phyloP scores from a whole-genome alignment of 2,329 filamentous ascomycete genomes.

The Aureobasidium sp. region DNA sequence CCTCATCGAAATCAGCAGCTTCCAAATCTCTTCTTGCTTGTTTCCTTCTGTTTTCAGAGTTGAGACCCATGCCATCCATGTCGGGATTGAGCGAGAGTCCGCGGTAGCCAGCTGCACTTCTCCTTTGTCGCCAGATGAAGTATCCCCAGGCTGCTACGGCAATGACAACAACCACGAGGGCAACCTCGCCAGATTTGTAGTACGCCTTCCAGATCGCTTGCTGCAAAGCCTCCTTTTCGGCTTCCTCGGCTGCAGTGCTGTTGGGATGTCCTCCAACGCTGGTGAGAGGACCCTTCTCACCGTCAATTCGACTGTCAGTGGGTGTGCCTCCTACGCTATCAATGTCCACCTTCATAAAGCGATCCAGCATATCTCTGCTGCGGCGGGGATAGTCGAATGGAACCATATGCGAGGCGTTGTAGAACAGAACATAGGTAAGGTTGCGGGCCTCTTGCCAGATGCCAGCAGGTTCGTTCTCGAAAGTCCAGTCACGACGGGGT shows the following conservation, averaged over 20 bases:
- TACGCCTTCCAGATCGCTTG: conserved; percentile 85
- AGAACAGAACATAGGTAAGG: conserved; percentile 88
- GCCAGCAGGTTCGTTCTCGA: conserved; percentile 78
- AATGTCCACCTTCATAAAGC: conserved; percentile 91
- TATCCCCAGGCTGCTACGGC: conserved; percentile 68
- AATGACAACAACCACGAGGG: conserved; percentile 71
- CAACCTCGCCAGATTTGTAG: conserved; percentile 76
- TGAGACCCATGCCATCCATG: conserved; percentile 37
- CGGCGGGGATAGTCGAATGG: conserved; percentile 86
- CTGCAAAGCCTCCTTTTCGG: conserved; percentile 62
- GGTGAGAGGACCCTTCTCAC: conserved; percentile 70
- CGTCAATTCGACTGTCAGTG: conserved; percentile 72
- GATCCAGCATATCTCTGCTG: conserved; percentile 91
- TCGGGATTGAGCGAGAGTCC: conserved; percentile 34
- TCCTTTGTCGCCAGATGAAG: conserved; percentile 51
- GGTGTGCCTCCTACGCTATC: conserved; percentile 74
- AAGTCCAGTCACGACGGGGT: conserved; percentile 87
- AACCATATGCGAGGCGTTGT: conserved; percentile 97
- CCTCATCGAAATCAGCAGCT: conserved; percentile 54
- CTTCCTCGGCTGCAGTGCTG: conserved; percentile 53
- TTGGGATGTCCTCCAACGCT: conserved; percentile 68
- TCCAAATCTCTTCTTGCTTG: conserved; percentile 43
- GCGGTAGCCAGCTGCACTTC: conserved; percentile 37
- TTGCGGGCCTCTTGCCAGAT: conserved; percentile 95
- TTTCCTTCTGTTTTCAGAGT: conserved; percentile 28